Evolutionary conservation across 495 filamentous ascomycete genomes (phyloP), one percentile per base, ranked within the genome.

Genomic region (Penicillium steckii): DNA sequence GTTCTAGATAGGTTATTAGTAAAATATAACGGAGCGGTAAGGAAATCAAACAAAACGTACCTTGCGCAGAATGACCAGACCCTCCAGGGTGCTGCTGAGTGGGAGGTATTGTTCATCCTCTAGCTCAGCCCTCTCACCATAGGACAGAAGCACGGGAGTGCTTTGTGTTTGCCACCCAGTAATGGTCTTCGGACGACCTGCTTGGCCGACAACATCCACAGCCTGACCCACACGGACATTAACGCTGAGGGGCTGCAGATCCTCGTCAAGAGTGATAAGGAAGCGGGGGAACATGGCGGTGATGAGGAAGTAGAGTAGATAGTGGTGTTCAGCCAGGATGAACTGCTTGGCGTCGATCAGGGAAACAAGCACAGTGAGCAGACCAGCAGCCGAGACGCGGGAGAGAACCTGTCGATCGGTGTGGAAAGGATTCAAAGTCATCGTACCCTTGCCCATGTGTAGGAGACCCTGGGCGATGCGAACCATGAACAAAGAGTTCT

Each of bases 131-230:
- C 94, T 78, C 78, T 99, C 94, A 12, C 94, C 95, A 68, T 96
- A 84, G 8, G 90, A 84, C 64, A 99, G 75, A 48, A 99, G 76
- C 44, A 99, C 94, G 3, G 94, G 94, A 17, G 94, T 97, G 74
- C 89, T 97, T 74, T 99, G 94, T 53, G 94, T 99, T 75, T 99
- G 94, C 94, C 94, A 99, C 32, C 94, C 94, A 13, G 94, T 99
- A 58, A 99, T 99, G 3, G 95, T 97, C 85, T 97, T 99, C 43
- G 94, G 94, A 56, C 92, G 80, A 52, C 94, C 94, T 1, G 95
- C 94, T 71, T 97, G 94, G 40, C 94, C 94, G 32, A 99, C 94
- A 44, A 97, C 91, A 71, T 99, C 94, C 26, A 99, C 94, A 41
- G 94, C 94, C 71, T 99, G 94, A 65, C 94, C 94, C 23, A 99